Evolutionary conservation across 768 basidiomycete species (phyloP).

Genomic region (Naematelia encephala): DNA sequence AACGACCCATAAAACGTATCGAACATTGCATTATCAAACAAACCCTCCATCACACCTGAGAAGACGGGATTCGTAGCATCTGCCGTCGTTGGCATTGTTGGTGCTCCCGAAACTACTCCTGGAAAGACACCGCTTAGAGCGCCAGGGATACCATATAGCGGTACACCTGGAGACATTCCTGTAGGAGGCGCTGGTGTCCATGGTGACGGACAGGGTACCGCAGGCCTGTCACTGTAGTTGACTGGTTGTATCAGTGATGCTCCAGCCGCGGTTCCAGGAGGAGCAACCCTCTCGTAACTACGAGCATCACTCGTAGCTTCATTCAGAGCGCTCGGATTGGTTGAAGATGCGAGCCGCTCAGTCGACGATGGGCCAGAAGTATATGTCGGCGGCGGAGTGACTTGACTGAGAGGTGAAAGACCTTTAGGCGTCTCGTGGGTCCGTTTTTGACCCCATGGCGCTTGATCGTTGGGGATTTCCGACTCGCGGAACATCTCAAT

Average conservation of each 20-base stretch:
- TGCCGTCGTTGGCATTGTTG: neutral
- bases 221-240: no score
- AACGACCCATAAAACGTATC: slow-evolving; percentile 1
- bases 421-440: neutral
- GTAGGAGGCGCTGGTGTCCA: neutral
- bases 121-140: neutral
- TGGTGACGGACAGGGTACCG: no score
- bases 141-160: neutral
- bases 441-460: neutral
- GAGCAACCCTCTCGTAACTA: no score
- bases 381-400: neutral
- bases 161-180: neutral
- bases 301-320: neutral
- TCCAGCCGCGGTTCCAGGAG: no score
- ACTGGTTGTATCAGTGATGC: no score
- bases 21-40: neutral
- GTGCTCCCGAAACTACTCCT: no score
- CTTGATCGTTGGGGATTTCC: neutral
- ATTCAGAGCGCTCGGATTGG: neutral
- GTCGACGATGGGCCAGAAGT: neutral
- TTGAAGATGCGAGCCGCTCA: neutral
- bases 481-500: slow-evolving; percentile 17
- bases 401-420: neutral
- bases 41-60: neutral
- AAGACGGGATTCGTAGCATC: slow-evolving; percentile 6